Conservation (phyloP, 78 protist species). For the Guillardia theta region DNA sequence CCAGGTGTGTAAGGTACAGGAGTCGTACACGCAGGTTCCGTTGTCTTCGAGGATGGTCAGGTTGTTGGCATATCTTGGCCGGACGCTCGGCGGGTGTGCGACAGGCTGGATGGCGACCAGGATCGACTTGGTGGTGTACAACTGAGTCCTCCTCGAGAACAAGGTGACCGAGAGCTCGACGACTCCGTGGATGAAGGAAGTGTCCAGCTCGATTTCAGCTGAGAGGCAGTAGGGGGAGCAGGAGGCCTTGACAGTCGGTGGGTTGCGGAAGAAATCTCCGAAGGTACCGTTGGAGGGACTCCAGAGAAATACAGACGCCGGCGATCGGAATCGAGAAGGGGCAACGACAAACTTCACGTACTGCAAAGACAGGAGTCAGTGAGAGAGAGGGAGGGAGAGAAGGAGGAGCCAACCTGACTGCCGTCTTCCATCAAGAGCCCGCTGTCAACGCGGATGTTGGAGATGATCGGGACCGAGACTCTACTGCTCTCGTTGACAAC, state of each 20-base stretch:
- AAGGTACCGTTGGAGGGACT: too few species aligned
- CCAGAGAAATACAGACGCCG: too few species aligned
- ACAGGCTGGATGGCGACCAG: background rate
- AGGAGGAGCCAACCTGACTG: too few species aligned
- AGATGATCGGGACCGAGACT: background rate
- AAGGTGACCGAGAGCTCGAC: background rate
- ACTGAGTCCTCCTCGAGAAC: background rate
- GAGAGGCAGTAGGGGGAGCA: background rate
- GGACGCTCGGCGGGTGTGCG: background rate
- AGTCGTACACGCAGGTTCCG: background rate
- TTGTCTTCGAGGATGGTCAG: background rate
- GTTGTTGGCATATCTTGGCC: background rate
- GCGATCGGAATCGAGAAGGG: too few species aligned
- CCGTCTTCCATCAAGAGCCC: too few species aligned
- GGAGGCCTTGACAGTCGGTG: background rate
- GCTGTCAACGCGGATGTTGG: background rate
- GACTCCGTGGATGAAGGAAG: background rate
- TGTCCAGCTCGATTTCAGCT: background rate
- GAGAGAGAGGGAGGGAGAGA: too few species aligned
- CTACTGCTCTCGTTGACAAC: background rate
- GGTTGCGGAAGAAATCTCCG: too few species aligned
- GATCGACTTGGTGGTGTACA: background rate
- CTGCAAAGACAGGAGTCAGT: too few species aligned
- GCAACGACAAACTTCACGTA: too few species aligned
- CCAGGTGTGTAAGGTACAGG: background rate